These are phyloP conservation scores for Isatis lusitanica DNA, from an alignment of 441 rosid species.

Conservation along the genomic window DNA sequence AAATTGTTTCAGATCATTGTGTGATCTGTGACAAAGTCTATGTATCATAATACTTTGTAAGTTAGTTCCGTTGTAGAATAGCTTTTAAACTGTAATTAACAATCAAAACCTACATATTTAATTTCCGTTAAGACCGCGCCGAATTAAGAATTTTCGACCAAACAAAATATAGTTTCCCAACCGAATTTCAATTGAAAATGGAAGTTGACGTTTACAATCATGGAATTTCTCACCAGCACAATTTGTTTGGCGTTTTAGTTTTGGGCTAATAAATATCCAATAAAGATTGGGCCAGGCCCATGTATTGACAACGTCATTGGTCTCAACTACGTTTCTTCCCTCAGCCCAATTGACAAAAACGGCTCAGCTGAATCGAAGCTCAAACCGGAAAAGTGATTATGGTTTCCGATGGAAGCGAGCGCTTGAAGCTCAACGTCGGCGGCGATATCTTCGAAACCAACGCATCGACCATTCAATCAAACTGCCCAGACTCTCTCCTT, in stretches of 20 bases:
- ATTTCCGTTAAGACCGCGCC: background rate
- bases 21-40: conserved; percentile 35
- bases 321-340: background rate
- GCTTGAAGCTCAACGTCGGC: conserved; percentile 87
- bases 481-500: conserved; percentile 83
- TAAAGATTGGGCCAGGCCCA: conserved; percentile 12
- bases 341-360: conserved; percentile 9
- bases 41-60: conserved; percentile 3
- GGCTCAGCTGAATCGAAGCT: conserved; percentile 12
- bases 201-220: background rate
- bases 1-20: conserved; percentile 43
- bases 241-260: background rate
- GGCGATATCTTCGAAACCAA: conserved; percentile 84
- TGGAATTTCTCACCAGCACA: background rate
- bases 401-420: conserved; percentile 28
- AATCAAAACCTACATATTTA: background rate
- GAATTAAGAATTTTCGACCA: background rate
- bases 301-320: background rate
- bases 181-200: background rate
- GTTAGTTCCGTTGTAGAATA: conserved; percentile 16
- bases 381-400: conserved; percentile 1
- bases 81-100: conserved; percentile 19
- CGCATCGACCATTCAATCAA: conserved; percentile 62
- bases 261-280: background rate
- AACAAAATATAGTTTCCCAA: background rate